Evolutionary conservation across 2,329 filamentous ascomycete species (phyloP).

Genomic region (Aspergillus ustus): DNA sequence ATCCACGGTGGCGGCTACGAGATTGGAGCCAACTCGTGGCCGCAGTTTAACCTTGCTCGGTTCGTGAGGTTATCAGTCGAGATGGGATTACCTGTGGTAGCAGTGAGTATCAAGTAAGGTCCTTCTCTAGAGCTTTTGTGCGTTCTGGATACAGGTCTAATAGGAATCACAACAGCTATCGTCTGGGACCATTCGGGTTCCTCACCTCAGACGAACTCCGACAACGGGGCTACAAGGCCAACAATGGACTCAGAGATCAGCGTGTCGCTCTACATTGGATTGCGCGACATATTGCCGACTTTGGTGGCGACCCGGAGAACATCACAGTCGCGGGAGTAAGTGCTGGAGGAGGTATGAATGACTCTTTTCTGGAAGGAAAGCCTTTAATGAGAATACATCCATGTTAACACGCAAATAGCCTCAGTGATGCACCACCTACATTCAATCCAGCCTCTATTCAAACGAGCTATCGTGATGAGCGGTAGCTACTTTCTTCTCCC

Average conservation of each 20-base stretch:
- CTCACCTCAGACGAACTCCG: slow-evolving; percentile 55
- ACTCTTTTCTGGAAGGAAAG: slow-evolving; percentile 7
- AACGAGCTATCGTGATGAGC: slow-evolving; percentile 47
- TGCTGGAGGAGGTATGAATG: slow-evolving; percentile 45
- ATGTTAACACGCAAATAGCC: slow-evolving; percentile 19
- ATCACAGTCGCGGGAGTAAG: slow-evolving; percentile 54
- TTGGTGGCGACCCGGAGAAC: slow-evolving; percentile 47
- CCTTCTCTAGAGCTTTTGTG: too few relatives aligned
- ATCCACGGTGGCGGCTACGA: slow-evolving; percentile 59
- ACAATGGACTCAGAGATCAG: slow-evolving; percentile 56
- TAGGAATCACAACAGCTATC: too few relatives aligned
- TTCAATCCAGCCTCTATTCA: slow-evolving; percentile 45
- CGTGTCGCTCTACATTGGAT: slow-evolving; percentile 46
- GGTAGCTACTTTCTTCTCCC: slow-evolving; percentile 50
- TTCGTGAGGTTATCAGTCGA: slow-evolving; percentile 52
- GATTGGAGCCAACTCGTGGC: slow-evolving; percentile 57
- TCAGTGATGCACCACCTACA: slow-evolving; percentile 40
- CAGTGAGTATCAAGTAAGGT: slow-evolving; percentile 50
- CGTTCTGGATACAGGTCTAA: too few relatives aligned
- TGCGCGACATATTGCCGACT: slow-evolving; percentile 44
- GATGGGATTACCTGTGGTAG: slow-evolving; percentile 53
- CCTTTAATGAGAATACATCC: not conserved
- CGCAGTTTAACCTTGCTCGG: slow-evolving; percentile 54
- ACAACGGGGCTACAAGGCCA: slow-evolving; percentile 50
- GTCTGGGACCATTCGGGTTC: slow-evolving; percentile 50